phyloP scores from a whole-genome alignment of 2,329 filamentous ascomycete genomes.

The Microcyclospora pomicola region DNA sequence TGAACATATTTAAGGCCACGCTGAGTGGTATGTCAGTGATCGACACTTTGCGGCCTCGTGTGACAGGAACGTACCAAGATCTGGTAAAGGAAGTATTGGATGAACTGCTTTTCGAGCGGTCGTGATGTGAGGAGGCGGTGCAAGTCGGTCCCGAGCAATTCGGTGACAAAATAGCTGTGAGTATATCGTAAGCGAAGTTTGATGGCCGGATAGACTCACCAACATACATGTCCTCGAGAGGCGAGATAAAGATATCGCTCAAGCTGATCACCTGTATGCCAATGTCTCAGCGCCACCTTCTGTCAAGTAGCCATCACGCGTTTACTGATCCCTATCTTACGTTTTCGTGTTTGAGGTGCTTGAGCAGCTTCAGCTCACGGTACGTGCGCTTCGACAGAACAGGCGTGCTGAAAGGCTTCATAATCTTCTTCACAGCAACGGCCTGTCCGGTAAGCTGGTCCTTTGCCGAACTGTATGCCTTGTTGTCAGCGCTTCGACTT shows the following conservation, averaged over 20 bases:
- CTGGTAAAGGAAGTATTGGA: slow-evolving; percentile 99
- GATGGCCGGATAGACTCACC: slow-evolving; percentile 16
- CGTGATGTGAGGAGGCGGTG: slow-evolving; percentile 89
- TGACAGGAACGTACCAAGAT: slow-evolving; percentile 58
- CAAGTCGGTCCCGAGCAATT: slow-evolving; percentile 89
- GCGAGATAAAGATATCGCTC: slow-evolving; percentile 99
- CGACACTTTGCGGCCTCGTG: background rate
- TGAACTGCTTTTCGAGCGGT: slow-evolving; percentile 97
- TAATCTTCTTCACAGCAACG: slow-evolving; percentile 99
- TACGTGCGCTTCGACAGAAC: slow-evolving; percentile 97
- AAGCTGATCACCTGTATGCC: slow-evolving; percentile 70
- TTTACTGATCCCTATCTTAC: slow-evolving; percentile 33
- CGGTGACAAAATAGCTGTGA: slow-evolving; percentile 87
- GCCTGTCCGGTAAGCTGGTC: slow-evolving; percentile 95
- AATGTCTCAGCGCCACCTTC: slow-evolving; percentile 2
- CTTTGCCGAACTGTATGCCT: slow-evolving; percentile 63
- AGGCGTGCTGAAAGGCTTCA: slow-evolving; percentile 99
- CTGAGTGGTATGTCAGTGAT: slow-evolving; percentile 32
- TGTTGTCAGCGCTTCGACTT: background rate
- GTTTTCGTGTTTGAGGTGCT: slow-evolving; percentile 94
- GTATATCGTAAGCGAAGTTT: slow-evolving; percentile 12
- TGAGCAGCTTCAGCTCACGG: slow-evolving; percentile 90
- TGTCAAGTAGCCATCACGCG: background rate
- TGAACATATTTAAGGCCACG: slow-evolving; percentile 98
- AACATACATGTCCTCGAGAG: slow-evolving; percentile 86